phyloP scores from a whole-genome alignment of 2,329 filamentous ascomycete genomes.

The Pyrenochaeta sp. region DNA sequence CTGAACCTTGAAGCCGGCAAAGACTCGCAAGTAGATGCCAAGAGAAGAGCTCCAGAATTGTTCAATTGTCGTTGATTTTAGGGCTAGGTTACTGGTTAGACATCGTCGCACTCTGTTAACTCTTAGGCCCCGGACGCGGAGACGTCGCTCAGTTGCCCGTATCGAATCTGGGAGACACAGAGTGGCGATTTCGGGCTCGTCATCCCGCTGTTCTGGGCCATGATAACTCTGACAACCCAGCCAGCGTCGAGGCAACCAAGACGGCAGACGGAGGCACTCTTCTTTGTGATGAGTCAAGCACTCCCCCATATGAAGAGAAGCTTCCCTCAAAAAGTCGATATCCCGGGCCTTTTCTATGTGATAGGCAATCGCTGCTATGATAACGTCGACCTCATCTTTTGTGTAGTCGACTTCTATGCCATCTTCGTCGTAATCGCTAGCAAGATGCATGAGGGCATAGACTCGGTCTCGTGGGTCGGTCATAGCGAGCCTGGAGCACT shows the following conservation, averaged over 20 bases:
- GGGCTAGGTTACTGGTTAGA: not conserved
- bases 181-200: not conserved
- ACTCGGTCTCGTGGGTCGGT: slow-evolving; percentile 2
- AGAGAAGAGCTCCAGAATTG: slow-evolving; percentile 3
- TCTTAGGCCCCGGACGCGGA: slow-evolving; percentile 1
- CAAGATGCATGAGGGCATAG: slow-evolving; percentile 10
- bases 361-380: not conserved
- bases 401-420: slow-evolving; percentile 5
- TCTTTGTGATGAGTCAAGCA: not conserved
- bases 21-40: not conserved
- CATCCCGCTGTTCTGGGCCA: not conserved
- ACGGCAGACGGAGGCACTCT: not conserved
- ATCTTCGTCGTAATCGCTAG: slow-evolving; percentile 3
- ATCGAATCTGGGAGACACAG: not conserved
- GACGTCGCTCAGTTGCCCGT: not conserved
- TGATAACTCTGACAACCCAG: not conserved
- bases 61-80: not conserved
- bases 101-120: not conserved
- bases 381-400: not conserved
- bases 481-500: not conserved
- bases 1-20: not conserved
- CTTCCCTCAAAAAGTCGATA: not conserved
- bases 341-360: not conserved
- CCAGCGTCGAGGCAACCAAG: not conserved
- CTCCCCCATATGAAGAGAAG: not conserved